Evolutionary conservation across 345 rosid species (phyloP).

Genomic region (Eucalyptus coolabah): DNA sequence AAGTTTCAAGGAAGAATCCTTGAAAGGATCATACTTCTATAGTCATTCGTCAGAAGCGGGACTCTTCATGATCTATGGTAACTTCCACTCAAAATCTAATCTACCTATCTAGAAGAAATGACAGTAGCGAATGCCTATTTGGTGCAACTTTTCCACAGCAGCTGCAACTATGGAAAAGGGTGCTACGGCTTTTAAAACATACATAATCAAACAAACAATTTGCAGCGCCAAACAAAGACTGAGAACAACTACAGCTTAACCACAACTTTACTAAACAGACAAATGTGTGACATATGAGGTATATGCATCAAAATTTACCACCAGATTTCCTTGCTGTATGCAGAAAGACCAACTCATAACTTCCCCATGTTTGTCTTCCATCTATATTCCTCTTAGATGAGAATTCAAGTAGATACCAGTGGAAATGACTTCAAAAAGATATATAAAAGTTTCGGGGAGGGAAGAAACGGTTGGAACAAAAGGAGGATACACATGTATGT

Average conservation of each 20-base stretch:
- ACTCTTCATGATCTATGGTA: not conserved
- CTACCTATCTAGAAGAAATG: not conserved
- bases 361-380: not conserved
- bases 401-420: not conserved
- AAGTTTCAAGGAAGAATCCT: not conserved
- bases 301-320: not conserved
- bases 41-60: not conserved
- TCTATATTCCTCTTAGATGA: not conserved
- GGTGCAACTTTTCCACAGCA: not conserved
- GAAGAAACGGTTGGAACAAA: not conserved
- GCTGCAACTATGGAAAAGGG: not conserved
- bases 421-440: not conserved
- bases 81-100: not conserved
- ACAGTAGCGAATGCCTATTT: not conserved
- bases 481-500: not conserved
- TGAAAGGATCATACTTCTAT: not conserved
- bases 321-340: not conserved
- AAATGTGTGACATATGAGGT: not conserved
- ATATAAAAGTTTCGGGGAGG: not conserved
- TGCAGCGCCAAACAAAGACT: not conserved
- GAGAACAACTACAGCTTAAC: not conserved
- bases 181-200: not conserved
- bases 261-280: not conserved
- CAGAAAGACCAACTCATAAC: not conserved
- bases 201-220: not conserved